Percentiles rank a stretch among this genome's conserved stretches.
Evolutionary conservation across 2,329 filamentous ascomycete genomes (phyloP).

Genomic region (Penicillium palitans): DNA sequence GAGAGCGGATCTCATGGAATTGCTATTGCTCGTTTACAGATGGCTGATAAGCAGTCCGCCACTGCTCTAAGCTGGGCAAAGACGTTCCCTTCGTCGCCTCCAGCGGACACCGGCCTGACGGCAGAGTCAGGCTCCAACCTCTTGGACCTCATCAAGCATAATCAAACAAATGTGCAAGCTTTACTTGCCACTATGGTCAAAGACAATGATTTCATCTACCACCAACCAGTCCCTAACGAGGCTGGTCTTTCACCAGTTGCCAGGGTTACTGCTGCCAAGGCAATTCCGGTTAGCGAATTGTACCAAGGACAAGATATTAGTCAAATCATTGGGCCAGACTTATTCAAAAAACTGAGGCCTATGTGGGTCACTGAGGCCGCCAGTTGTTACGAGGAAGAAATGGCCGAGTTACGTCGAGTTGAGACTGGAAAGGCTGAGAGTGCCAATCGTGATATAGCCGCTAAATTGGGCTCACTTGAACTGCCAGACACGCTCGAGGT

Average conservation of each 20-base stretch:
- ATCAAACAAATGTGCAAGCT: conserved; percentile 76
- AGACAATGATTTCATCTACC: conserved; percentile 98
- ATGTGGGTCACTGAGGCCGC: conserved; percentile 95
- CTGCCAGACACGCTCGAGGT: conserved; percentile 86
- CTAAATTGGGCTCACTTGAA: conserved; percentile 89
- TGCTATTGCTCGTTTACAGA: conserved; percentile 77
- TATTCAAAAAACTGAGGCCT: conserved; percentile 95
- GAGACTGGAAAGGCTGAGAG: conserved; percentile 92
- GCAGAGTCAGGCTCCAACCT: conserved; percentile 74
- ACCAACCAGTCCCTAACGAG: conserved; percentile 85
- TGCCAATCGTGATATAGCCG: conserved; percentile 93
- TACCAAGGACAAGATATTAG: conserved; percentile 98
- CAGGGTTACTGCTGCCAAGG: conserved; percentile 92
- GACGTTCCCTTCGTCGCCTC: conserved; percentile 76
- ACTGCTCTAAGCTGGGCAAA: conserved; percentile 76
- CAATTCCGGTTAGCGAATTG: conserved; percentile 92
- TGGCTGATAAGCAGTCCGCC: conserved; percentile 74
- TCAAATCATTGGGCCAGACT: conserved; percentile 91
- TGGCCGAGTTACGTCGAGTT: conserved; percentile 89
- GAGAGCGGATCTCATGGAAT: conserved; percentile 84
- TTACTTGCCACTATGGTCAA: conserved; percentile 75
- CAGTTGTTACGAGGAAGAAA: conserved; percentile 97
- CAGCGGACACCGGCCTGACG: conserved; percentile 77
- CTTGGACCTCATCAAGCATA: conserved; percentile 79
- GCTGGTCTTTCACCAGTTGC: conserved; percentile 77